Percentiles rank a stretch among this genome's conserved stretches.
Evolutionary conservation across 257 asterid species (phyloP).

Genomic region (Solanum arcanum): DNA sequence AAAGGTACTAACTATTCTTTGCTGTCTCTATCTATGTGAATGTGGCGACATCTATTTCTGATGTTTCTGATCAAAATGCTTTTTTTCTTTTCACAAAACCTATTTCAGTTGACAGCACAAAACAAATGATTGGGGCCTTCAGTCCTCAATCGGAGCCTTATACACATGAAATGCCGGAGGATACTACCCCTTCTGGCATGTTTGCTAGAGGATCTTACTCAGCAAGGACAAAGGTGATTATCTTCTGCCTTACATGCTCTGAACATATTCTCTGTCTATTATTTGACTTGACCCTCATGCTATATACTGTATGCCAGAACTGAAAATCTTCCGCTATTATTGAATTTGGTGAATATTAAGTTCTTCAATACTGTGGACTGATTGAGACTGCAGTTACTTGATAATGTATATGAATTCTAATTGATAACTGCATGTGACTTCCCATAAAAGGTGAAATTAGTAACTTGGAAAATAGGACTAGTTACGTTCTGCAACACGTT

Average conservation of each 20-base stretch:
- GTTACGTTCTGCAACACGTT: not conserved
- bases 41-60: not conserved
- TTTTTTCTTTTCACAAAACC: not conserved
- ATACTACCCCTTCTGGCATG: conserved; percentile 41
- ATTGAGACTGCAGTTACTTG: not conserved
- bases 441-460: not conserved
- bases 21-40: not conserved
- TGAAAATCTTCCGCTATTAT: not conserved
- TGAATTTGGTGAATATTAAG: not conserved
- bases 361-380: not conserved
- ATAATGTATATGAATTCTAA: not conserved
- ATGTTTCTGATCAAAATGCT: not conserved
- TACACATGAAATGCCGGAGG: conserved; percentile 39
- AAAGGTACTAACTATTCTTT: conserved; percentile 32
- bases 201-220: conserved; percentile 40
- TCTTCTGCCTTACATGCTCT: not conserved
- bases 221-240: conserved; percentile 30
- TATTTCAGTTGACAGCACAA: conserved; percentile 30
- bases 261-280: not conserved
- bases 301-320: not conserved
- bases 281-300: not conserved
- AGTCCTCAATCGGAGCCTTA: conserved; percentile 38
- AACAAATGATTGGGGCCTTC: conserved; percentile 40
- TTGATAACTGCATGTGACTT: not conserved
- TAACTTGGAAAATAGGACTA: not conserved